Base-by-base conservation (phyloP, 768 basidiomycete genomes). In the Serpula lacrymans region DNA sequence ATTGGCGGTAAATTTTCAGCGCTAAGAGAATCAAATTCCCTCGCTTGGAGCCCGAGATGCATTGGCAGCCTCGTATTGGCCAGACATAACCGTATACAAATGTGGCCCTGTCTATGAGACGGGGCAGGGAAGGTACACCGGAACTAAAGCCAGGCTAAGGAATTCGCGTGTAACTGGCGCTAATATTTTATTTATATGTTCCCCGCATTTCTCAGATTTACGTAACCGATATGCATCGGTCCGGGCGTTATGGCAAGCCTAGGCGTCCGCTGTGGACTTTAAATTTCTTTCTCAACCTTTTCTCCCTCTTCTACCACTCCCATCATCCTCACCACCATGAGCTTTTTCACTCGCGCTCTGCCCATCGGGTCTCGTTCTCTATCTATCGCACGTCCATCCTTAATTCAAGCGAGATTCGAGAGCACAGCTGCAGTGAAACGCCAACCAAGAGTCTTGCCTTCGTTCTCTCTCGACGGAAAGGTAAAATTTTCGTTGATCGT, bases 391-490 rank as follows among this genome's bases (percentile, higher is more conserved):
- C 55, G 50, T 27, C 35, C 30, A 2, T 5, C 23, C 3, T 32
- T 47, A 16, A 40, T 35, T 16, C 46, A 43, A 4, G 32, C 26
- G 31, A 53, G 60, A 37, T 34, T 58, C 26, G 52, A 53, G 51
- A 65, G 61, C 41, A 58, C 63, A 16, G 47, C 47, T 13, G 33
- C 42, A 31, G 41, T 51, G n/a, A 50, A 46, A 5, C 48, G 43
- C 17, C 23, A 47, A 9, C 67, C 71, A 11, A 77, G 69, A 54
- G 78, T 81, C 4, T 72, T 94, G 26, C 77, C 84, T 8, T 72
- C 77, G 20, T 86, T 95, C 55, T 91, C 89, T 8, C 75, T 95
- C 70, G 70, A 79, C 57, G 75, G 74, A 55, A 91, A 88, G 74
- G 88, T 83, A 37, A 49, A 42, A 11, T 41, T 20, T 26, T 17